phyloP scores from a whole-genome alignment of 129 eudicot genomes.

The Lactuca saligna region DNA sequence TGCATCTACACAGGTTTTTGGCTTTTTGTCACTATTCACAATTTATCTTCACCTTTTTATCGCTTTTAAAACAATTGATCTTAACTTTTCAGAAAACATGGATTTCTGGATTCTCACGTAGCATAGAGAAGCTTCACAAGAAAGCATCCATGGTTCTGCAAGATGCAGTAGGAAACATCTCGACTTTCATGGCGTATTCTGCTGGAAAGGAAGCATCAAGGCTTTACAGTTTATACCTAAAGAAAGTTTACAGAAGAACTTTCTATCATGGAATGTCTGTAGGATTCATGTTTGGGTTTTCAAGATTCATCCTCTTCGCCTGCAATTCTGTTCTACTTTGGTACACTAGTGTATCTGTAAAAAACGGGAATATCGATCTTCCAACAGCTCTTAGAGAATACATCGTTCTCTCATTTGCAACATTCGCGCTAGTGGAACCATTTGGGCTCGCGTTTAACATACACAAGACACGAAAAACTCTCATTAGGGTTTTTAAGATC shows the following conservation, averaged over 20 bases:
- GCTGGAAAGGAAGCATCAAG: constrained; percentile 57
- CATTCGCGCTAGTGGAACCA: constrained; percentile 60
- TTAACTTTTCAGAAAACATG: constrained; percentile 39
- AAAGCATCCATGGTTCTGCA: constrained; percentile 59
- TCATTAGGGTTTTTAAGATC: constrained; percentile 40
- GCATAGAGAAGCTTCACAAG: constrained; percentile 50
- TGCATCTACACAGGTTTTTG: constrained; percentile 52
- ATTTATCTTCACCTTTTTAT: background rate
- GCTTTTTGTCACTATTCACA: background rate
- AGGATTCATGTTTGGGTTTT: constrained; percentile 53
- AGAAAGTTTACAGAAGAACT: constrained; percentile 38
- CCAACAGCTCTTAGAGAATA: constrained; percentile 55
- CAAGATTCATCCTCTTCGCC: constrained; percentile 59
- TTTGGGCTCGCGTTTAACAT: constrained; percentile 50
- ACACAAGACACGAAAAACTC: constrained; percentile 49
- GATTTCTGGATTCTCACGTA: constrained; percentile 53
- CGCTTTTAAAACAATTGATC: background rate
- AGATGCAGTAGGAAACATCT: constrained; percentile 53
- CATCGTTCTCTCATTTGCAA: constrained; percentile 59
- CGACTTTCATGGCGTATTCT: constrained; percentile 57
- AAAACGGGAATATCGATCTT: constrained; percentile 41
- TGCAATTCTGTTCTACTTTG: constrained; percentile 58
- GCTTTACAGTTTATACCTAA: constrained; percentile 45
- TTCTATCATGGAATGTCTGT: constrained; percentile 47
- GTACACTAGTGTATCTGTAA: constrained; percentile 48